A percentile compares a stretch with the other conserved stretches of the same genome.
These are phyloP conservation scores for Triticum turgidum DNA, from an alignment of 176 grass and related monocot species.

Conservation along the genomic window DNA sequence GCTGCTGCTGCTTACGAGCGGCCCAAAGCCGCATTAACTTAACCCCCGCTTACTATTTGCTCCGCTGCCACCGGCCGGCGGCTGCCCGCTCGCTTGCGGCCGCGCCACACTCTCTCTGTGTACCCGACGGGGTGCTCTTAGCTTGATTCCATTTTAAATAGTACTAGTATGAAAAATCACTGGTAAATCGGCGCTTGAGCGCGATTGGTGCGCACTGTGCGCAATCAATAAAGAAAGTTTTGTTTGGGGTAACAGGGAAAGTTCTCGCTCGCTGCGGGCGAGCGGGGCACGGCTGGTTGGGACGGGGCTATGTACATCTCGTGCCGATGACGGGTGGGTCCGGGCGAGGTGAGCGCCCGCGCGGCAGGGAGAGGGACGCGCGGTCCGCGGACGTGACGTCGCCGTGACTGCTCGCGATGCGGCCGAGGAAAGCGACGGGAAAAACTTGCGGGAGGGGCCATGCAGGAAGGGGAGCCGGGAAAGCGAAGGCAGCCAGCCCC, in stretches of 20 bases:
- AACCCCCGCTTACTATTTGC: constrained; percentile 1
- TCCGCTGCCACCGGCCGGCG: constrained; percentile 7
- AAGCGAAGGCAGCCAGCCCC: background rate
- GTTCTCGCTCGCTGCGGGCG: background rate
- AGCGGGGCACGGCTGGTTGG: background rate
- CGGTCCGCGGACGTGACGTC: background rate
- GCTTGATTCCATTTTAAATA: background rate
- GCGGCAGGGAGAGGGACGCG: background rate
- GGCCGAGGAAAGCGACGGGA: background rate
- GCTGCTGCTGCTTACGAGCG: constrained; percentile 8
- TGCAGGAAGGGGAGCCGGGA: constrained; percentile 17
- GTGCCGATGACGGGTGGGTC: background rate
- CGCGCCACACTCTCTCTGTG: background rate
- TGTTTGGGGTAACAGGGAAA: background rate
- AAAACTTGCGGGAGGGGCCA: background rate
- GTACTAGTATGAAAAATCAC: background rate
- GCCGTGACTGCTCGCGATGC: background rate
- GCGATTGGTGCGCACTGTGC: constrained; percentile 22
- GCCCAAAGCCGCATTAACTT: constrained; percentile 48
- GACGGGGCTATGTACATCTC: too few relatives aligned
- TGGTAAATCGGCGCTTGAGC: background rate
- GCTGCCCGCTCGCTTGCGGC: constrained; percentile 16
- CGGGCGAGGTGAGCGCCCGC: background rate
- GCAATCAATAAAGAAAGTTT: constrained; percentile 32
- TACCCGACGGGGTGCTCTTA: background rate